phyloP scores from a whole-genome alignment of 352 stramenopile species.

The Pythium aristosporum region DNA sequence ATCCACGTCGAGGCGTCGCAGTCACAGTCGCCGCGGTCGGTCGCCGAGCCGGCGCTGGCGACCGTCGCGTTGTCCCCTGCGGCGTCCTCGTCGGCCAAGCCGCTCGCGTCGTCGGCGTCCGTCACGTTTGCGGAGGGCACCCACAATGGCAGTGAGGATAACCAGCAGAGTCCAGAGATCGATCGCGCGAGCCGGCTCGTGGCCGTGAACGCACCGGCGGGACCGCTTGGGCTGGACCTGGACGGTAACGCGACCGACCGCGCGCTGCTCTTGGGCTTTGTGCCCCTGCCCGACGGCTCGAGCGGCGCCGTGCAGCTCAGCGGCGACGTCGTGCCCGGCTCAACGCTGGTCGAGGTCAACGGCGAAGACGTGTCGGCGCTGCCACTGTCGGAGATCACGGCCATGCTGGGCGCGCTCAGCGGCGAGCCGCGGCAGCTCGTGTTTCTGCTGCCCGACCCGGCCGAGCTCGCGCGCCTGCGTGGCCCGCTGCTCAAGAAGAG shows the following conservation, averaged over 20 bases:
- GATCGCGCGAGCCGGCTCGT: conserved; percentile 33
- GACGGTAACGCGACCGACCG: conserved; percentile 34
- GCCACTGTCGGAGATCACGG: conserved; percentile 43
- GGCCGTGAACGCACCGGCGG: conserved; percentile 42
- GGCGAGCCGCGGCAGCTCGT: conserved; percentile 35
- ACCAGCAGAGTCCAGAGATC: not conserved
- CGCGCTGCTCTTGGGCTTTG: conserved; percentile 65
- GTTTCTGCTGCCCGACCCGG: conserved; percentile 40
- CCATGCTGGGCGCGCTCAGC: conserved; percentile 36
- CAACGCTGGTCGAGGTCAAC: conserved; percentile 63
- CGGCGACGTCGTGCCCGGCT: conserved; percentile 40
- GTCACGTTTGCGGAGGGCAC: not conserved
- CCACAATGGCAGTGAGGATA: not conserved
- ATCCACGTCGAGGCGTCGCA: conserved; percentile 28
- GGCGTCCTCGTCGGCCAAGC: conserved; percentile 15
- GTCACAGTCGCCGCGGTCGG: conserved; percentile 22
- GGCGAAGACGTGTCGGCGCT: conserved; percentile 49
- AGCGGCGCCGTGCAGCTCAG: conserved; percentile 42
- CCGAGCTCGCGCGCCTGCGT: not conserved
- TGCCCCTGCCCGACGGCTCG: conserved; percentile 49
- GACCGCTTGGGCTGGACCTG: conserved; percentile 57
- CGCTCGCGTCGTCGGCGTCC: not conserved
- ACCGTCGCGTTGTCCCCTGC: not conserved
- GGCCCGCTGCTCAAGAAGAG: conserved; percentile 15
- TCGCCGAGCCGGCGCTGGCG: conserved; percentile 9